phyloP scores from a whole-genome alignment of 495 filamentous ascomycete genomes.

The Xanthoparmelia taractica region DNA sequence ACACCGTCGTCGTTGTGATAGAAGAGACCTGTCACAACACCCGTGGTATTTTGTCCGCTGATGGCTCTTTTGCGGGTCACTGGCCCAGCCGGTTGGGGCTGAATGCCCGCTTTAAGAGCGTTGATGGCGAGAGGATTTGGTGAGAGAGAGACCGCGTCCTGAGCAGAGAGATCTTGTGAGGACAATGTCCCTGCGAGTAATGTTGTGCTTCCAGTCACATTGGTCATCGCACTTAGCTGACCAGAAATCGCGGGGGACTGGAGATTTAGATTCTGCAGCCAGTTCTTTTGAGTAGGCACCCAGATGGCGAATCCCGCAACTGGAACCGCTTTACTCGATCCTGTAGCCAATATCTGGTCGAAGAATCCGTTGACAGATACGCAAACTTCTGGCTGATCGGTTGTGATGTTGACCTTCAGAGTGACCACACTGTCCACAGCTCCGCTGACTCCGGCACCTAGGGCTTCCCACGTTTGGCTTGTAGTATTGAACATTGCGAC shows the following conservation, averaged over 20 bases:
- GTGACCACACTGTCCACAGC: slow-evolving; percentile 63
- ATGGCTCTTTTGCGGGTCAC: slow-evolving; percentile 50
- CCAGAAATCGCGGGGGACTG: slow-evolving; percentile 60
- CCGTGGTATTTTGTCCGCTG: slow-evolving; percentile 45
- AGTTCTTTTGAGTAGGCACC: slow-evolving; percentile 84
- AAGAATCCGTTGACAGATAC: slow-evolving; percentile 80
- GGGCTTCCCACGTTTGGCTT: slow-evolving; percentile 61
- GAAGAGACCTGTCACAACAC: slow-evolving; percentile 68
- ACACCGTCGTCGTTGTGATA: slow-evolving; percentile 49
- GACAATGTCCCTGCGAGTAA: slow-evolving; percentile 72
- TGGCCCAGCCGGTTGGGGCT: slow-evolving; percentile 32
- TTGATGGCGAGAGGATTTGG: slow-evolving; percentile 41
- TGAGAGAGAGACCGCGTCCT: slow-evolving; percentile 59
- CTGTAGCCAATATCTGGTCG: slow-evolving; percentile 58
- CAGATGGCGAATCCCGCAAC: slow-evolving; percentile 79
- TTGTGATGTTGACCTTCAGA: slow-evolving; percentile 72
- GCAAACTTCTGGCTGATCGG: slow-evolving; percentile 58
- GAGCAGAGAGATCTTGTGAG: slow-evolving; percentile 59
- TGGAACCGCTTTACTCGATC: slow-evolving; percentile 47
- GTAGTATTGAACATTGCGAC: slow-evolving; percentile 67
- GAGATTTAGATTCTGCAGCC: slow-evolving; percentile 73
- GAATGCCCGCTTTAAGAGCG: slow-evolving; percentile 56
- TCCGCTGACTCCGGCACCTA: slow-evolving; percentile 85
- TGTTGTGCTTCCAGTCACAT: slow-evolving; percentile 51
- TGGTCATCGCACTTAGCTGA: slow-evolving; percentile 57